Base-by-base conservation (phyloP, 371 early-diverging fungal species). In the Mortierella sp. region DNA sequence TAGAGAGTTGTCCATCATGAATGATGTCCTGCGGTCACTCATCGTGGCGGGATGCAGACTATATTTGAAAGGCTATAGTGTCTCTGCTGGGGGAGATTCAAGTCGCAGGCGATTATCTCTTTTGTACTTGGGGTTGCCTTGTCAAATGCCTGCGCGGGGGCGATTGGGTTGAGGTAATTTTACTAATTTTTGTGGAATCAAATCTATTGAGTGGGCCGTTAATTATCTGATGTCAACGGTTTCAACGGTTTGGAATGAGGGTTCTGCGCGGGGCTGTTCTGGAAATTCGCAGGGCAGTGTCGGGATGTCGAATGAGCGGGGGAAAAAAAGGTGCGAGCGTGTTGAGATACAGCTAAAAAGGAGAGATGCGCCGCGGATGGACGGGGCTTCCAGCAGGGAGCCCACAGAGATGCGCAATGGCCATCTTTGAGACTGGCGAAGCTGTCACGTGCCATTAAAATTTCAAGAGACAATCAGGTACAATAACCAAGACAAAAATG, bases 1-100 rank as follows among this genome's bases (percentile, higher is more conserved):
- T 11, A 55, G 28, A 0, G 73, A 73, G 20, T 70, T 69, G 30
- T 78, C 73, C 70, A 69, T 61, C 69, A 66, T 49, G 28, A 60
- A 39, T 51, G 74, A 74, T 35, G 67, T 59, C 57, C 72, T 71
- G 10, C 59, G 65, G 52, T 45, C 55, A 54, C 73, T 72, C 74
- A 73, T 73, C 43, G 51, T 47, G 43, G 62, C 39, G 20, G 2
- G 22, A 59, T 32, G 22, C 11, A 55, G 14, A 60, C 22, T n/a
- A 4, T 26, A 20, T 32, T 37, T 39, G n/a, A 20, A 37, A 9
- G 20, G 20, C n/a, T 37, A 39, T 22, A 22, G 37, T 26, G 39
- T n/a, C 35, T 18, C 37, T 22, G n/a, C 22, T 37, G 22, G n/a
- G 43, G 43, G 14, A 11, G 5, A 51, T 51, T 8, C 51, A 22